Base-by-base conservation (phyloP, 176 grass and related monocot species). In the Oryza punctata region DNA sequence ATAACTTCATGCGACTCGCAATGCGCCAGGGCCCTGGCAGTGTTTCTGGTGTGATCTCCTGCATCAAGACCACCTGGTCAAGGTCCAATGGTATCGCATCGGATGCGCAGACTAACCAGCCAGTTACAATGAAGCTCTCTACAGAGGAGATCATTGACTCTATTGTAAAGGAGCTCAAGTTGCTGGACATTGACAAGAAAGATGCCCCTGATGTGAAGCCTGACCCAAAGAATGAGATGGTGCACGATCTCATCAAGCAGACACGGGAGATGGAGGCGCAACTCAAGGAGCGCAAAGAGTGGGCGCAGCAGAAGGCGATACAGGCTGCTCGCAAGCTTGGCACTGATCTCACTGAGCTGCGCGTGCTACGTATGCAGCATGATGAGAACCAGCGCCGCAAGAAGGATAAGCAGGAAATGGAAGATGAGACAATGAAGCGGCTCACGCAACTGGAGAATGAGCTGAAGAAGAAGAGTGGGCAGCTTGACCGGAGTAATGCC, bases 261-360 rank as follows among this genome's bases (percentile, higher is more conserved):
- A 93, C 90, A 26, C 54, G 89, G 72, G 93, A 96, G 69, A 85
- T 98, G 73, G 96, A 95, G 87, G 69, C n/a, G 2, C 89, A 89
- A 44, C 89, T 96, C n/a, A 98, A 96, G 74, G 96, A 98, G 46
- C 91, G 93, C 15, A 98, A 70, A 75, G 91, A 99, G 72, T 99
- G 96, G 96, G 96, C 93, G 3, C 96, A 96, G 73, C 73, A 93
- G 47, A 99, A 94, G 87, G 91, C 93, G 3, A 78, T 96, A 65
- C 93, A 96, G 81, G 96, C 96, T 54, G 96, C 96, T 63, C 89
- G 89, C 75, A 98, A 93, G 85, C 87, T 98, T 77, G 94, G 96
- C 78, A 82, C 85, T 74, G 96, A 98, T 83, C 89, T 95, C 81
- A 91, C 80, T 1, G 93, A 98, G 85, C 70, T 96, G 47, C 92